Evolutionary conservation across 352 stramenopile genomes (phyloP).

Genomic region (Phytophthora crassamura): DNA sequence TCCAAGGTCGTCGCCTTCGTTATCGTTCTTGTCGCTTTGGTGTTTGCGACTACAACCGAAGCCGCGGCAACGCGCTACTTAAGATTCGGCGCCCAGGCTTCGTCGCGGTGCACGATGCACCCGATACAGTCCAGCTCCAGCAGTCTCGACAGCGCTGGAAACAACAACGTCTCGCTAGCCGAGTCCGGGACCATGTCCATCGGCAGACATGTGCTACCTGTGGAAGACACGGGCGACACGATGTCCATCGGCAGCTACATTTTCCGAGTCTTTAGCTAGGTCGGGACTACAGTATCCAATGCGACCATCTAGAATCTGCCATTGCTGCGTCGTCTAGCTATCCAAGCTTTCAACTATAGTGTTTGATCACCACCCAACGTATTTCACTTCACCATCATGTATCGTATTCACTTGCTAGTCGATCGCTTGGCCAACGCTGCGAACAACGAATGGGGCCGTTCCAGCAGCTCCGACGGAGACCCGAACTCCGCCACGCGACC

Average conservation of each 20-base stretch:
- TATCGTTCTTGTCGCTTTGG: neutral
- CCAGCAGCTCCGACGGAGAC: slow-evolving; percentile 77
- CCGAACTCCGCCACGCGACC: slow-evolving; percentile 92
- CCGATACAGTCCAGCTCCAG: slow-evolving; percentile 3
- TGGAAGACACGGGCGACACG: slow-evolving; percentile 12
- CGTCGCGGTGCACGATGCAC: slow-evolving; percentile 2
- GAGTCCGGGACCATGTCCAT: slow-evolving; percentile 30
- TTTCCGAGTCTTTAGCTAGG: slow-evolving; percentile 18
- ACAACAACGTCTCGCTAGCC: neutral
- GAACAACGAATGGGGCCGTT: slow-evolving; percentile 79
- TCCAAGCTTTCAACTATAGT: too few species aligned
- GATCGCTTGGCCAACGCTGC: slow-evolving; percentile 39
- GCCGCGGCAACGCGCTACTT: slow-evolving; percentile 1
- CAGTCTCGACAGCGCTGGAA: neutral
- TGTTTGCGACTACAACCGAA: neutral
- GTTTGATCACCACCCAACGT: too few species aligned
- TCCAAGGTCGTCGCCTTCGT: slow-evolving; percentile 4
- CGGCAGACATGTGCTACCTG: slow-evolving; percentile 20
- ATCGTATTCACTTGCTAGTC: neutral
- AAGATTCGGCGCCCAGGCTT: neutral
- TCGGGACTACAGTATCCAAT: neutral
- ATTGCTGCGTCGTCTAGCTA: too few species aligned
- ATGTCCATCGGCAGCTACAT: slow-evolving; percentile 22
- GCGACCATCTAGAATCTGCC: too few species aligned
- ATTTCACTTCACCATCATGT: too few species aligned